Evolutionary conservation across 106 monocot genomes (phyloP), one percentile per base, ranked within the genome.

Genomic region (Apostasia shenzhenica): DNA sequence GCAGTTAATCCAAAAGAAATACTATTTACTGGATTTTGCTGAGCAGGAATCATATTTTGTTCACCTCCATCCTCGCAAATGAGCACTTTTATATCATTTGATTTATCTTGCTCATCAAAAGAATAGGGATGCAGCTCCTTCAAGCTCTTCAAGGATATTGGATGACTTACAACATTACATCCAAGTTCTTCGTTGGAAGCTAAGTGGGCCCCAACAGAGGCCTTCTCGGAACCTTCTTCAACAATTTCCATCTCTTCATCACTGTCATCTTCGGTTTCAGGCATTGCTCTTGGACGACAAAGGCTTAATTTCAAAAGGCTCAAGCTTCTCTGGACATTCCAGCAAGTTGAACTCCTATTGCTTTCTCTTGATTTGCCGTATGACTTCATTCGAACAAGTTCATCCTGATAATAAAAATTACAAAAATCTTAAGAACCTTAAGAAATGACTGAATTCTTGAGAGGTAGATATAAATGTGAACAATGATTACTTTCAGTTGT

Each of bases 231-330:
- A 76, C 84, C 92, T 55, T 81, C 78, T 46, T 93, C 86, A 72
- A 86, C 86, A 69, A 86, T 89, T 72, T 93, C 93, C 93, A 93
- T 88, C 58, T 89, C 93, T 67, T 82, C 93, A 74, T 89, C 92
- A 76, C 73, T 86, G 56, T 93, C 93, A 66, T 82, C 75, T 49
- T 78, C 69, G 9, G 72, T 59, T n/a, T 14, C 10, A 41, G 82
- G 74, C 43, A 81, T 57, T 59, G 55, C 71, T 63, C 65, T 73
- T 66, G 85, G 76, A 75, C 77, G 74, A 67, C 67, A 70, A 57
- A 93, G 80, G 54, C 93, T 93, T 82, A 84, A 81, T 58, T 78
- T 81, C 57, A 93, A 70, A 44, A 93, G 82, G 61, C 77, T 82
- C 66, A 93, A 73, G 63, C 89, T 93, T 48, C 86, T 74, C 8